phyloP scores from a whole-genome alignment of 257 asterid genomes.

The Thymus mandschuricus region DNA sequence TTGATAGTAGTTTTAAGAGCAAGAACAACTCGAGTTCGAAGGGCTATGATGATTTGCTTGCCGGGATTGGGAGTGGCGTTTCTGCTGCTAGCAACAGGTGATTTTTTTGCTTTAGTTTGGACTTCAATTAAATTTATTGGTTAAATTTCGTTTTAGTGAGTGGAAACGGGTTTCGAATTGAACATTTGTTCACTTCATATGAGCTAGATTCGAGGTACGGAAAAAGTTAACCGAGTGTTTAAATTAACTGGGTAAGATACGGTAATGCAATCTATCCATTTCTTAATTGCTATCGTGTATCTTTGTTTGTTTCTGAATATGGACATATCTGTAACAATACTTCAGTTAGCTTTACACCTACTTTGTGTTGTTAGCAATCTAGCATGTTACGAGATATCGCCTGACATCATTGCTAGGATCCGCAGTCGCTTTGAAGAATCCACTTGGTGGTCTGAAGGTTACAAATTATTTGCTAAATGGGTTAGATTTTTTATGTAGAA shows the following conservation, averaged over 20 bases:
- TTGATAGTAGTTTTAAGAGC: slow-evolving; percentile 39
- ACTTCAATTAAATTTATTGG: slow-evolving; percentile 14
- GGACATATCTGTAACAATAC: neutral
- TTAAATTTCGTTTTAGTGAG: slow-evolving; percentile 10
- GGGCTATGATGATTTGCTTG: slow-evolving; percentile 60
- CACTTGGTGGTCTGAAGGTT: slow-evolving; percentile 19
- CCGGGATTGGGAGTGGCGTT: slow-evolving; percentile 55
- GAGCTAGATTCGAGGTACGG: slow-evolving; percentile 16
- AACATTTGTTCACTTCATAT: slow-evolving; percentile 7
- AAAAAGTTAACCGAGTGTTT: slow-evolving; percentile 1
- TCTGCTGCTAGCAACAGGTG: slow-evolving; percentile 62
- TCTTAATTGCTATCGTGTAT: neutral
- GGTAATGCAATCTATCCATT: neutral
- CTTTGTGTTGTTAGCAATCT: neutral
- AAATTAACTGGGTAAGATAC: neutral
- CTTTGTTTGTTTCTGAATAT: slow-evolving; percentile 4
- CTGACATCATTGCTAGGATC: neutral
- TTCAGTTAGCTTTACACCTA: neutral
- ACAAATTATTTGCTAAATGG: slow-evolving; percentile 7
- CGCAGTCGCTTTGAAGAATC: slow-evolving; percentile 7
- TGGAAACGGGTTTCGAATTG: neutral
- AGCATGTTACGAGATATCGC: slow-evolving; percentile 1
- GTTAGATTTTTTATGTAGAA: neutral
- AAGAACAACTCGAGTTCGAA: slow-evolving; percentile 52
- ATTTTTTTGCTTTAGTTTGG: neutral